Base-by-base conservation (phyloP, 1,284 basidiomycete species). In the Cutaneotrichosporon sp. region DNA sequence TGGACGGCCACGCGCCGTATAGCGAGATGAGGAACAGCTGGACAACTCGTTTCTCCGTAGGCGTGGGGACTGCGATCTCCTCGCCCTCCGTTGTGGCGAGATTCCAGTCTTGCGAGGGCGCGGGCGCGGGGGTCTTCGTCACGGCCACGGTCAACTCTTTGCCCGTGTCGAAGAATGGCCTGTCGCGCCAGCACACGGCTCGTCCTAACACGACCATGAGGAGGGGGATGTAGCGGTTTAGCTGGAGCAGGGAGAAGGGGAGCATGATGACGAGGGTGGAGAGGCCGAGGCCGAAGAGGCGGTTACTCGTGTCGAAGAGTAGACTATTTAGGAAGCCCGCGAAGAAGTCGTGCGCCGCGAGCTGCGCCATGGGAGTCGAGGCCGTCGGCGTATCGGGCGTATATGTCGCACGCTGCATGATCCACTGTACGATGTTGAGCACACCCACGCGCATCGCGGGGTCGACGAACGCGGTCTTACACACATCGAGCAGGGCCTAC, bases 1-100 rank as follows among this genome's bases (percentile, higher is more conserved):
- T 72, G 9, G 71, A 72, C 3, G 71, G 71, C 71, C 71, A 72
- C 3, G 63, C 67, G 32, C 62, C 65, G 46, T 72, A 71, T 41
- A 70, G 47, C 9, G 58, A 61, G 25, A 70, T 59, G 11, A 71
- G 60, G 27, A 61, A 61, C 4, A 68, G 52, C 32, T 64, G 60
- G 10, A 65, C 63, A 42, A 67, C 63, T 1, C 55, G 52, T 27
- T 63, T 55, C n/a, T 59, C 53, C 5, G 54, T 59, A 7, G 35
- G 39, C 5, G 51, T 47, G 16, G 52, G 47, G 11, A 33, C 34
- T 4, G 39, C 19, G 11, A 42, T 44, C 33, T 25, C 37, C 11
- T 26, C 43, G 12, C 33, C 33, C 5, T 4, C 37, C 32, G 26
- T 32, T 12, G 50, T 57, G 5, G 64, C 66, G 3, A 68, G 59